Percentiles rank a stretch among this genome's conserved stretches.
Conservation (phyloP, 1,284 basidiomycete species). For the Trichosporon sp. region DNA sequence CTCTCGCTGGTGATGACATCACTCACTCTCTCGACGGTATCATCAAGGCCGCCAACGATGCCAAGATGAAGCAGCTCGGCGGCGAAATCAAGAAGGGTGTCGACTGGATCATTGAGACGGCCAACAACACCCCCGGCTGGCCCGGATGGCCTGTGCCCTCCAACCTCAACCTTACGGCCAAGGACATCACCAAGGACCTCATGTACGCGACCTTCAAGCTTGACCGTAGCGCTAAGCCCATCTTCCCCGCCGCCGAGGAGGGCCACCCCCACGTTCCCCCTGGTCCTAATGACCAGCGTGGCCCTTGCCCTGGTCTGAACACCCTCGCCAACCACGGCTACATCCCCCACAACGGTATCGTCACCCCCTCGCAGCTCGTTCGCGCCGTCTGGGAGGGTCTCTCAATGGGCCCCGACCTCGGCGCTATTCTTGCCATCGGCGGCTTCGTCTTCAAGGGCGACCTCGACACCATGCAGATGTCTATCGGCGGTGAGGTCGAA, state of each 20-base stretch:
- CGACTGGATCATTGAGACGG: neutral
- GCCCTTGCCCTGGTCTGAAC: constrained; percentile 42
- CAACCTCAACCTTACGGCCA: neutral
- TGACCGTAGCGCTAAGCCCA: neutral
- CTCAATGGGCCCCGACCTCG: constrained; percentile 8
- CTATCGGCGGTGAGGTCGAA: constrained; percentile 5
- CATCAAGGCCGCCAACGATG: neutral
- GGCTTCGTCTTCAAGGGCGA: constrained; percentile 9
- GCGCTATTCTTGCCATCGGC: neutral
- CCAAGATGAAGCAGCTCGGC: neutral
- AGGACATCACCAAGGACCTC: neutral
- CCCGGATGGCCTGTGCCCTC: neutral
- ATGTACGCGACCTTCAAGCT: constrained; percentile 2
- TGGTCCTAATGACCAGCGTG: constrained; percentile 22
- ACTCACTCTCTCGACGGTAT: neutral
- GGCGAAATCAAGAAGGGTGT: constrained; percentile 1
- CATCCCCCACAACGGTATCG: constrained; percentile 31
- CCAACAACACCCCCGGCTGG: neutral
- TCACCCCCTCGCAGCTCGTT: constrained; percentile 24
- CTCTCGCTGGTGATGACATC: neutral
- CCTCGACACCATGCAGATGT: neutral
- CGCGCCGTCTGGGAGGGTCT: constrained; percentile 6
- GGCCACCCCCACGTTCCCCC: constrained; percentile 25
- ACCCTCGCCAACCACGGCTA: constrained; percentile 37
- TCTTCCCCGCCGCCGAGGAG: constrained; percentile 7